Conservation (phyloP, 1,284 basidiomycete species). For the Leccinum fuscescens region DNA sequence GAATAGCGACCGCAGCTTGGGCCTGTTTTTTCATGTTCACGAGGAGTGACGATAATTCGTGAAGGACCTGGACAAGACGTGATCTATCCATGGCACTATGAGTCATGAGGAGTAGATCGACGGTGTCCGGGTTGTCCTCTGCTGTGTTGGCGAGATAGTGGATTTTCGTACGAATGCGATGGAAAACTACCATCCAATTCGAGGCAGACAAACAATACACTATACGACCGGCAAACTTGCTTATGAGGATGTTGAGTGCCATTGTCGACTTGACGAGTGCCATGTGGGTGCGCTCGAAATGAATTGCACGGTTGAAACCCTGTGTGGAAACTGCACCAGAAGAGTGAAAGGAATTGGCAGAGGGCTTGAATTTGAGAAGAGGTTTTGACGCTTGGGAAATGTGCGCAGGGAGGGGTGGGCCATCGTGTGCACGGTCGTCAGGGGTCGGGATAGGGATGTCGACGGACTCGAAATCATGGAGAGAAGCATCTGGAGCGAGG, state of each 20-base stretch:
- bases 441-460: slow-evolving; percentile 40
- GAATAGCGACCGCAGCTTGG: slow-evolving; percentile 70
- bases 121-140: slow-evolving; percentile 60
- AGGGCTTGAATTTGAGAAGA: slow-evolving; percentile 31
- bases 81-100: slow-evolving; percentile 67
- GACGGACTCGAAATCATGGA: slow-evolving; percentile 67
- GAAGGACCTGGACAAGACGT: slow-evolving; percentile 64
- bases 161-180: slow-evolving; percentile 73
- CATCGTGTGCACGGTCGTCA: slow-evolving; percentile 21
- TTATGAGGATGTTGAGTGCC: slow-evolving; percentile 60
- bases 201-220: slow-evolving; percentile 88
- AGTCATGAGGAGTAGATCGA: slow-evolving; percentile 75
- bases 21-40: slow-evolving; percentile 81
- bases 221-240: slow-evolving; percentile 72
- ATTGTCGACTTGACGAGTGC: slow-evolving; percentile 56
- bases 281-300: slow-evolving; percentile 68
- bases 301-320: slow-evolving; percentile 37
- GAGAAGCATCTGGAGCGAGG: slow-evolving; percentile 62
- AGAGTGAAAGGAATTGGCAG: slow-evolving; percentile 36
- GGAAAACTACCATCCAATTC: slow-evolving; percentile 84
- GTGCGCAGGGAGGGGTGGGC: slow-evolving; percentile 31
- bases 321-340: slow-evolving; percentile 23
- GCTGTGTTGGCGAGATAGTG: slow-evolving; percentile 54
- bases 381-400: slow-evolving; percentile 32
- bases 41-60: slow-evolving; percentile 81